A percentile compares a stretch with the other conserved stretches of the same genome.
Evolutionary conservation across 2,329 filamentous ascomycete species (phyloP).

Genomic region (Pyrenophora tritici-repentis): DNA sequence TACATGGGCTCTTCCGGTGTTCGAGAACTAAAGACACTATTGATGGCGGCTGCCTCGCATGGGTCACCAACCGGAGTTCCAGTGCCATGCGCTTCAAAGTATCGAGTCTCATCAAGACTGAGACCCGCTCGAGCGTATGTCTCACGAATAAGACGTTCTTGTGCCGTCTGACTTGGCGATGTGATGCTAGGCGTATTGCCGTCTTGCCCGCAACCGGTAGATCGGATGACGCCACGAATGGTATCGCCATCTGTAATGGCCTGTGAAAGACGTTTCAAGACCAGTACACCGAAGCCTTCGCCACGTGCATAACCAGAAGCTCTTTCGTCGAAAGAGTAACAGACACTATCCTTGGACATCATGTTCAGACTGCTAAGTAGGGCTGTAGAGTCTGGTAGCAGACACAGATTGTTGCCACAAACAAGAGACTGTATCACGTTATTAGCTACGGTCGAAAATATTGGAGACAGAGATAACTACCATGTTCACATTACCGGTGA

Average conservation of each 20-base stretch:
- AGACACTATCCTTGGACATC: conserved; percentile 40
- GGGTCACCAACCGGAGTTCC: conserved; percentile 57
- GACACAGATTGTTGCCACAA: conserved; percentile 19
- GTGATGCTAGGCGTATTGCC: conserved; percentile 27
- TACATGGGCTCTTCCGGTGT: conserved; percentile 14
- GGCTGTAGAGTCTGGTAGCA: conserved; percentile 16
- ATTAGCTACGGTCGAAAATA: neutral
- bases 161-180: conserved; percentile 51
- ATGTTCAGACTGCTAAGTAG: conserved; percentile 17
- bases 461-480: conserved; percentile 1
- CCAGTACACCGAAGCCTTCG: conserved; percentile 56
- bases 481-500: conserved; percentile 17
- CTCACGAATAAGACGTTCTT: conserved; percentile 34
- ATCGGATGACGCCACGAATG: conserved; percentile 37
- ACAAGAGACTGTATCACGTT: conserved; percentile 12
- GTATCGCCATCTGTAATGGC: conserved; percentile 29
- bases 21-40: conserved; percentile 19
- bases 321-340: conserved; percentile 52
- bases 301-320: conserved; percentile 68
- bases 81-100: conserved; percentile 38
- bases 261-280: conserved; percentile 29
- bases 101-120: conserved; percentile 31
- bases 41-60: conserved; percentile 25
- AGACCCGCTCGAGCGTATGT: conserved; percentile 47
- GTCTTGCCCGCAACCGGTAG: conserved; percentile 29